These are phyloP conservation scores for Urtica urens DNA, from an alignment of 306 rosid genomes.

Conservation along the genomic window DNA sequence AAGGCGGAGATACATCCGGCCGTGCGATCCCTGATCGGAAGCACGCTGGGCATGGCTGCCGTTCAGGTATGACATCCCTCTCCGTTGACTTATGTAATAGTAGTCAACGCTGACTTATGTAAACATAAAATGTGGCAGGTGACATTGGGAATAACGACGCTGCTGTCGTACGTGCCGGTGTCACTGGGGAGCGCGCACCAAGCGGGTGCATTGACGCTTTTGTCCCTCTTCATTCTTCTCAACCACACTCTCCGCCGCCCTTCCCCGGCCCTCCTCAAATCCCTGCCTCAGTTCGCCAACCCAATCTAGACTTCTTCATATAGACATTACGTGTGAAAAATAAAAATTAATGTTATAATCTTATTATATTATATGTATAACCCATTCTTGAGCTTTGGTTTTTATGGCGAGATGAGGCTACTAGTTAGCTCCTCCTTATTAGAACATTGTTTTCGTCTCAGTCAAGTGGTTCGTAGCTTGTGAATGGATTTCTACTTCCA, in stretches of 20 bases:
- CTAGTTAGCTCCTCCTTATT: too few species aligned
- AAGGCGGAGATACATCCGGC: slow-evolving; percentile 73
- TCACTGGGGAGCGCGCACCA: slow-evolving; percentile 82
- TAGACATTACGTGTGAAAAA: too few species aligned
- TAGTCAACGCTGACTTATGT: too few species aligned
- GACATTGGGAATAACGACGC: slow-evolving; percentile 65
- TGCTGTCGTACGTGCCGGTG: slow-evolving; percentile 73
- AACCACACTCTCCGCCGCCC: slow-evolving; percentile 72
- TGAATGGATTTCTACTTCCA: too few species aligned
- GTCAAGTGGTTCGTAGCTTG: too few species aligned
- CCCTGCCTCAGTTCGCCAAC: slow-evolving; percentile 59
- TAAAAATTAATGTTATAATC: too few species aligned
- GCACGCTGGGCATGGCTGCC: slow-evolving; percentile 57
- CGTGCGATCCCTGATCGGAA: slow-evolving; percentile 50
- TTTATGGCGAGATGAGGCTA: too few species aligned
- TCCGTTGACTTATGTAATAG: too few species aligned
- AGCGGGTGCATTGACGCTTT: slow-evolving; percentile 77
- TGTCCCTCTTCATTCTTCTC: slow-evolving; percentile 55
- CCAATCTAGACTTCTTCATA: too few species aligned
- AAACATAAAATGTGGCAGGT: slow-evolving; percentile 64
- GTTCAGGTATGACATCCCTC: slow-evolving; percentile 80
- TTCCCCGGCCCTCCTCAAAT: slow-evolving; percentile 48
- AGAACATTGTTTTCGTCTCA: too few species aligned
- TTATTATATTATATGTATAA: too few species aligned
- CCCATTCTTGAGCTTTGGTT: too few species aligned